Evolutionary conservation across 163 green algal species (phyloP), one percentile per base, ranked within the genome.

Genomic region (Chlamydomonas reinhardtii): DNA sequence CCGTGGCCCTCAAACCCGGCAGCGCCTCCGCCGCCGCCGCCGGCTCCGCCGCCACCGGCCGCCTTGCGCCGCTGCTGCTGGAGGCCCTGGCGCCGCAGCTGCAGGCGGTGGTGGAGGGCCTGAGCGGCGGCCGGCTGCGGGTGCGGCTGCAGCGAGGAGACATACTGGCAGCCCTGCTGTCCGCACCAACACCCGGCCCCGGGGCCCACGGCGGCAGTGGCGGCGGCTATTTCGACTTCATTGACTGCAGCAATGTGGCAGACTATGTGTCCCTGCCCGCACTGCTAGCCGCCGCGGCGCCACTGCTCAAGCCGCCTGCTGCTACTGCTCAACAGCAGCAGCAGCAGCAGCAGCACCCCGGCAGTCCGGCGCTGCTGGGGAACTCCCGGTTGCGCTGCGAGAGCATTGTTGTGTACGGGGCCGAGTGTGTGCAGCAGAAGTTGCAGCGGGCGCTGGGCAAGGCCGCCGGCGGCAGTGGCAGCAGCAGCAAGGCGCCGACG

Each of bases 231-330:
- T 90, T 84, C 70, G 86, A 90, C 65, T 88, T 84, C 78, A 90
- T 90, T 25, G 78, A 90, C 54, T 84, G 62, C 35, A 83, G 59
- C 72, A 90, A 90, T 27, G 86, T 90, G 12, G 68, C 64, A 4
- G 73, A 88, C 52, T 88, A 84, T 35, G 84, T 85, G 35, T 87
- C 78, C 0, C 73, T 90, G 56, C 72, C 66, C 56, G 78, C 78
- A 19, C 78, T 90, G 29, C 14, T 88, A 35, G 73, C 84, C 35
- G 73, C 86, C 6, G 78, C 78, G 1, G 73, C 86, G 59, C 78
- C 86, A 15, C 37, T 84, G 78, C 78, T 90, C n/a, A 56, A 56
- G 48, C 48, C 48, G 48, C 12, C 39, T 54, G 43, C 43, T 11
- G 43, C 43, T 54, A 11, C 43, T 54, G 43, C 43, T 54, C 48